A percentile compares a stretch with the other conserved stretches of the same genome.
These are phyloP conservation scores for Fragaria ananassa DNA, from an alignment of 306 rosid genomes.

Conservation along the genomic window DNA sequence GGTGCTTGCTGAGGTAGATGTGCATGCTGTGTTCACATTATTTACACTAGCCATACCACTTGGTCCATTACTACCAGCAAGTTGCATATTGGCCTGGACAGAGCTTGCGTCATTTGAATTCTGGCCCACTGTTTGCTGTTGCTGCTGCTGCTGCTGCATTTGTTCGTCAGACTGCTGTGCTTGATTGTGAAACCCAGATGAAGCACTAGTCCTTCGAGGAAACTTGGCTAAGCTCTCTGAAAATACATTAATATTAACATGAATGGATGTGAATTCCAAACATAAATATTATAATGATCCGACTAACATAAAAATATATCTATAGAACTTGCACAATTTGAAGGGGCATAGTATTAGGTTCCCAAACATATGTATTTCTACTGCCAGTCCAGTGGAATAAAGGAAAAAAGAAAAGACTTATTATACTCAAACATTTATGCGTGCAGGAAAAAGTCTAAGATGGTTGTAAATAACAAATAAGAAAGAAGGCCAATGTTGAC, in stretches of 20 bases:
- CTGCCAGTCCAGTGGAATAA: neutral
- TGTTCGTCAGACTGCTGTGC: slow-evolving; percentile 70
- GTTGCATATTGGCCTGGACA: slow-evolving; percentile 63
- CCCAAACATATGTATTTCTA: neutral
- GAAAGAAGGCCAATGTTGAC: neutral
- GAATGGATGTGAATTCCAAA: neutral
- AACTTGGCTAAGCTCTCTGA: slow-evolving; percentile 89
- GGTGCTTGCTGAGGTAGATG: slow-evolving; percentile 80
- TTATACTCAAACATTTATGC: neutral
- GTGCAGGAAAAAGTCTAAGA: neutral
- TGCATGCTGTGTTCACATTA: slow-evolving; percentile 61
- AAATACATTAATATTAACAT: slow-evolving; percentile 14
- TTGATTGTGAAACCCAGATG: slow-evolving; percentile 65
- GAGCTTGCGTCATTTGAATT: slow-evolving; percentile 56
- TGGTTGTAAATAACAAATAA: neutral
- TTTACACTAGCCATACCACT: slow-evolving; percentile 77
- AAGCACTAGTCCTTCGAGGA: slow-evolving; percentile 69
- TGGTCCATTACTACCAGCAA: slow-evolving; percentile 40
- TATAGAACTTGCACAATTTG: neutral
- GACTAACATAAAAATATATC: neutral
- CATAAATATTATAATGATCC: neutral
- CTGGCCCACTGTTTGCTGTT: slow-evolving; percentile 47
- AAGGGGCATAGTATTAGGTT: neutral
- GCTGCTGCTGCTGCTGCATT: slow-evolving; percentile 52
- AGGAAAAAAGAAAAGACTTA: neutral